Conservation (phyloP, 179 eudicot genomes). For the Beta macrorhiza region DNA sequence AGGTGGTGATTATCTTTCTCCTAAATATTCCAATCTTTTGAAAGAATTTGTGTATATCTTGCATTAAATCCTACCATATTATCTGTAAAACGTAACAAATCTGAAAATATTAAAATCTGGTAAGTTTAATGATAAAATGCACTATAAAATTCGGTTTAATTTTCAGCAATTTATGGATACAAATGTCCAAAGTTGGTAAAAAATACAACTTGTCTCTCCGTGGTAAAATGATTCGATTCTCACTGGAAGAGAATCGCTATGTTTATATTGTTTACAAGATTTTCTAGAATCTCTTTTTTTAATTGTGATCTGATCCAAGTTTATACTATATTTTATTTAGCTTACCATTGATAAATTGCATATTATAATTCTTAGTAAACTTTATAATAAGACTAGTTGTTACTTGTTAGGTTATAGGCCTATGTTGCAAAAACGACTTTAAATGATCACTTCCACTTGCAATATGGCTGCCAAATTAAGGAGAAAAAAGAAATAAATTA, state of each 20-base stretch:
- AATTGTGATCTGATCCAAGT: slow-evolving; percentile 15
- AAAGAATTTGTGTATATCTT: slow-evolving; percentile 10
- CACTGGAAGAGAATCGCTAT: slow-evolving; percentile 20
- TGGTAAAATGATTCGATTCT: slow-evolving; percentile 8
- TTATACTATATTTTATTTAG: slow-evolving; percentile 24
- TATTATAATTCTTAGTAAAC: neutral
- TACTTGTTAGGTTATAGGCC: too few species aligned
- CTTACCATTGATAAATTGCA: neutral
- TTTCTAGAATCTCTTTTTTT: slow-evolving; percentile 14
- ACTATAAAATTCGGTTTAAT: too few species aligned
- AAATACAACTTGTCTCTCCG: slow-evolving; percentile 13
- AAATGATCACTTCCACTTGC: too few species aligned
- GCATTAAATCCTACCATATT: slow-evolving; percentile 24
- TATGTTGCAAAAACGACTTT: too few species aligned
- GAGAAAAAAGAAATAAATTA: too few species aligned
- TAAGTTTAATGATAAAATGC: too few species aligned
- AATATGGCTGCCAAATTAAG: too few species aligned
- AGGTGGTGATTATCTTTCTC: neutral
- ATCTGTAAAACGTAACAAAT: slow-evolving; percentile 7
- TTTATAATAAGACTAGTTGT: too few species aligned
- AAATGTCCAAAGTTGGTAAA: slow-evolving; percentile 13
- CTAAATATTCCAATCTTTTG: slow-evolving; percentile 13
- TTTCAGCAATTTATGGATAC: neutral
- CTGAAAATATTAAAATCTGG: neutral
- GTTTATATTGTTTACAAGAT: slow-evolving; percentile 18